Conservation (phyloP, 768 basidiomycete genomes). For the Coprinopsis marcescibilis region DNA sequence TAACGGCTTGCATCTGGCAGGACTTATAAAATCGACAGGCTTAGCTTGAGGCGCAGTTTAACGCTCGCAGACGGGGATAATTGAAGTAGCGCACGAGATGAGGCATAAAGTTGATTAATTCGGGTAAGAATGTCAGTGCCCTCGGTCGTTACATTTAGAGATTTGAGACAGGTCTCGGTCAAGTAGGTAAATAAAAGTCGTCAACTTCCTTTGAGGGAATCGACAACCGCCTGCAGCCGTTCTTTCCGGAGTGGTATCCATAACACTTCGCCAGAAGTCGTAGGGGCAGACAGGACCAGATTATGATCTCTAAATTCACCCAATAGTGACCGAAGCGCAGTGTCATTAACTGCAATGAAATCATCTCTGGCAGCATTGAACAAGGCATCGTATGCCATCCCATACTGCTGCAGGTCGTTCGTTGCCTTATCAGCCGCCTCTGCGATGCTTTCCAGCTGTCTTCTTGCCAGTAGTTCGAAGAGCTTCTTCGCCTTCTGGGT, state of each 20-base stretch:
- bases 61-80: too few relatives aligned
- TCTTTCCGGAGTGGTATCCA: constrained; percentile 90
- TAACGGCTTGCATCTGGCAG: too few relatives aligned
- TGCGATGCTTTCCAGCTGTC: constrained; percentile 60
- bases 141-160: too few relatives aligned
- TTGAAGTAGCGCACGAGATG: too few relatives aligned
- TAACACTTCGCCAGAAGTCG: constrained; percentile 50
- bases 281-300: constrained; percentile 54
- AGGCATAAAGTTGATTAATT: too few relatives aligned
- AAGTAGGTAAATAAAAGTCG: constrained; percentile 22
- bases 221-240: constrained; percentile 47
- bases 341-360: constrained; percentile 87
- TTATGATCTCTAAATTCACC: constrained; percentile 92
- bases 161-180: neutral
- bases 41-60: too few relatives aligned
- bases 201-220: constrained; percentile 2
- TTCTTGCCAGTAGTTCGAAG: constrained; percentile 63
- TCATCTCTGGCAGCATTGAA: constrained; percentile 73
- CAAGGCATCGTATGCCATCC: constrained; percentile 58
- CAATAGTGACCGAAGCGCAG: constrained; percentile 72
- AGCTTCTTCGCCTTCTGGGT: constrained; percentile 82
- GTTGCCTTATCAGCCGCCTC: constrained; percentile 28
- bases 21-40: too few relatives aligned
- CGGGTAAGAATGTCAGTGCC: too few relatives aligned
- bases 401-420: constrained; percentile 47